A percentile compares a stretch with the other conserved stretches of the same genome.
phyloP scores from a whole-genome alignment of 2,329 filamentous ascomycete genomes.

The Aspergillus unguis region DNA sequence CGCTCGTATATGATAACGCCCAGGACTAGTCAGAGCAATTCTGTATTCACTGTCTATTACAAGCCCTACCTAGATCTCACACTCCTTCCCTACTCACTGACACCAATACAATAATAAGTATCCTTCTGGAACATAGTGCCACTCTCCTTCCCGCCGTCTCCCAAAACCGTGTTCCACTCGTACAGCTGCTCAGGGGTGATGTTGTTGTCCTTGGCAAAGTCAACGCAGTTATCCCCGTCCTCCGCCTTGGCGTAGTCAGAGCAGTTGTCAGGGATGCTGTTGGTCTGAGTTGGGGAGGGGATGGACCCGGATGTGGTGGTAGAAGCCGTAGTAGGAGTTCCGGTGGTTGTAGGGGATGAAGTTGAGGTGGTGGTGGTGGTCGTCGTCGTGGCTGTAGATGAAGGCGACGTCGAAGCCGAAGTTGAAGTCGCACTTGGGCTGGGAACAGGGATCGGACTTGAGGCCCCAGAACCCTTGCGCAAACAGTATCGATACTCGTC shows the following conservation, averaged over 20 bases:
- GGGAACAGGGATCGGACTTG: too few species aligned
- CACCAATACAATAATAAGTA: background rate
- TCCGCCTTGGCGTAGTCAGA: background rate
- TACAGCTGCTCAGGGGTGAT: background rate
- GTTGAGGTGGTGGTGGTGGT: background rate
- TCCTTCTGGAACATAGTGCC: background rate
- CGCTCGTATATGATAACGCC: too few species aligned
- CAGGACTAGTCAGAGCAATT: too few species aligned
- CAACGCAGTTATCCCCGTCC: background rate
- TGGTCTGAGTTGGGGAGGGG: background rate
- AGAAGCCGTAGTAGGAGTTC: background rate
- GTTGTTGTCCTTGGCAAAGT: background rate
- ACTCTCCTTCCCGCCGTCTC: background rate
- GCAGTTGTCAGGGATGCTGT: background rate
- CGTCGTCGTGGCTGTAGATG: background rate
- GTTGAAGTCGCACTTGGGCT: too few species aligned
- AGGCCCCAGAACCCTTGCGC: too few species aligned
- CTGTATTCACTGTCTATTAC: too few species aligned
- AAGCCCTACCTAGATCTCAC: too few species aligned
- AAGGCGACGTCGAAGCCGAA: too few species aligned
- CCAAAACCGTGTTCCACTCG: background rate
- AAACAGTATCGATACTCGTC: too few species aligned
- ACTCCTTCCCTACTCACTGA: too few species aligned
- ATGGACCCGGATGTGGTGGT: background rate
- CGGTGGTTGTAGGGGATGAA: background rate